Base-by-base conservation (phyloP, 2,329 filamentous ascomycete species). In the Diplocarpon mali region DNA sequence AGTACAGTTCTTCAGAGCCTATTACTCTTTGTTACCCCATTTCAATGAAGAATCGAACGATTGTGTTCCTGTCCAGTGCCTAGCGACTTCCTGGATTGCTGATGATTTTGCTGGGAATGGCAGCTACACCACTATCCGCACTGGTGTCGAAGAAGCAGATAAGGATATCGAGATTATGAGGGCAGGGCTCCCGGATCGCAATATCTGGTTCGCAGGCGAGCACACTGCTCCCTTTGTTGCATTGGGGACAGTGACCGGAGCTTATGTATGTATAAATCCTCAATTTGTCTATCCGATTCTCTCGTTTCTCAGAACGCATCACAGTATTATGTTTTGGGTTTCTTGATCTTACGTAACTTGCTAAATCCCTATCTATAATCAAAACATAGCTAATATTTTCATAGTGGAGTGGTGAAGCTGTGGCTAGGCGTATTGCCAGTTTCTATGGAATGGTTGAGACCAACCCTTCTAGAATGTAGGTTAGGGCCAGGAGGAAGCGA, bases 141-240 rank as follows among this genome's bases (percentile, higher is more conserved):
- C 74, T 15, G 79, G 78, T 0, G 50, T 80, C 20, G 62, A 72
- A 45, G 60, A 69, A 5, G 77, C 72, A 0, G 76, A 79, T 56
- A 62, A 68, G 45, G 77, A 84, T 62, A 72, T 85, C 17, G 71
- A 78, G 31, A 60, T 59, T 11, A 60, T 76, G 29, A 64, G 67
- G 16, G 60, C 63, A 16, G 70, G 72, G 5, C 51, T 85, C 2
- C 53, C 54, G 0, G 55, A 47, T 0, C 49, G 53, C 14, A 47
- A 50, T 27, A 12, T 60, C 2, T 85, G 81, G 82, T 72, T 86
- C 60, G 80, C 81, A 0, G 82, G 81, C 0, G 80, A 86, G 61
- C 80, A 85, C 65, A 94, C 87, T 16, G 82, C 86, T 44, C 88
- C 89, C 4, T 94, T 95, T 67, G 80, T 93, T 24, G 88, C 85